Evolutionary conservation across 805 yeast species (phyloP).

Genomic region (Starmerella apicola): DNA sequence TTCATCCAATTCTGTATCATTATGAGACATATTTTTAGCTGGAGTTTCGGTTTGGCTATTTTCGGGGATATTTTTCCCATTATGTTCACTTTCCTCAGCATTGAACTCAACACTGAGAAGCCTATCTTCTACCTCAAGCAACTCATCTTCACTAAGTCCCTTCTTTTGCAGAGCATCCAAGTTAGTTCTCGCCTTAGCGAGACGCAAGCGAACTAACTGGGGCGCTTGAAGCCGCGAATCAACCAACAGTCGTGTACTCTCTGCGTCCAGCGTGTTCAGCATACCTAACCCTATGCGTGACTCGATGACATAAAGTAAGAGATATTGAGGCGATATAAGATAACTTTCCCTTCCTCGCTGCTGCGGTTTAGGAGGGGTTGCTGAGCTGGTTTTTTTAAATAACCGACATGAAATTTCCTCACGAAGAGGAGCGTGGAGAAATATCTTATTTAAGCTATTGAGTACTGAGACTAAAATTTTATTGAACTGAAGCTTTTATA

Average conservation of each 20-base stretch:
- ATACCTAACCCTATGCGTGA: too few species aligned
- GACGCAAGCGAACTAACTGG: constrained; percentile 10
- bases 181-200: constrained; percentile 11
- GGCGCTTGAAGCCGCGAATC: constrained; percentile 10
- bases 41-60: neutral
- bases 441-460: too few species aligned
- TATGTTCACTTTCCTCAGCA: neutral
- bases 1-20: constrained; percentile 10
- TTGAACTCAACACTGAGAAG: constrained; percentile 13
- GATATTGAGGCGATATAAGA: too few species aligned
- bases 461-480: too few species aligned
- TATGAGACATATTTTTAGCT: neutral
- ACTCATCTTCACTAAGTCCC: constrained; percentile 1
- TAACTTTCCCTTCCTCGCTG: too few species aligned
- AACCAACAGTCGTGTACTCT: constrained; percentile 8
- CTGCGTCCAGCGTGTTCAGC: constrained; percentile 11
- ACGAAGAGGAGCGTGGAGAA: too few species aligned
- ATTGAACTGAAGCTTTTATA: too few species aligned
- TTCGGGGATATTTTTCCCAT: neutral
- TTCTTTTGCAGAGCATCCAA: constrained; percentile 1
- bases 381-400: too few species aligned
- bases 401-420: too few species aligned
- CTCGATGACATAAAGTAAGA: too few species aligned
- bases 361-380: too few species aligned
- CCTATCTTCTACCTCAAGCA: constrained; percentile 11